Evolutionary conservation across 2,329 filamentous ascomycete species (phyloP), one percentile per base, ranked within the genome.

Genomic region (Aspergillus cejpii): DNA sequence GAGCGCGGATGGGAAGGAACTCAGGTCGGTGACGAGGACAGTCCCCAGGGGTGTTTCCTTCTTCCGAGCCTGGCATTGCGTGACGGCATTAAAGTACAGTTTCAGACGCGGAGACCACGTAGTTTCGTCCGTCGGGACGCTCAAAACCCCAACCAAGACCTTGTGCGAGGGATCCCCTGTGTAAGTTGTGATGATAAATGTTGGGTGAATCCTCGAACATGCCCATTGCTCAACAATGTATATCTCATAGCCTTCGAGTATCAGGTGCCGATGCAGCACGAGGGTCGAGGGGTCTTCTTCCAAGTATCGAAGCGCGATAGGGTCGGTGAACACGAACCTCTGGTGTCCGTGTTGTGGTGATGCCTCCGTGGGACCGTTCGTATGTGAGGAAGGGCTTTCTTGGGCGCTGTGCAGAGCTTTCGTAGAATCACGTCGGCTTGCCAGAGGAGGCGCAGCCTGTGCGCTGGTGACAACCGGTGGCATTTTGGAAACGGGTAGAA

Each of bases 191-290:
- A 97, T 94, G 39, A 94, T 80, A 52, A 94, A 86, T 12, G 91
- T 96, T 1, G 91, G 91, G 50, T 94, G 88, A 45, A 82, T 78
- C 41, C 92, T 81, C 10, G 91, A 96, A 67, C 90, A 96, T 5
- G 88, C 88, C 92, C 92, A 98, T 74, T 98, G 92, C 66, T 97
- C 92, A 53, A 97, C 88, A 12, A 97, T 71, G 66, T 97, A 97
- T 50, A 91, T 75, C 65, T 97, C 90, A 68, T 96, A 97, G 53
- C 91, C 91, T 49, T 79, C 72, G 5, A 98, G 76, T 39, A 78
- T 73, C 39, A 77, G 75, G 44, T 81, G 80, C 42, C 84, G 83
- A 55, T 90, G 80, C 52, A 95, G 74, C 6, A 95, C 81, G 2
- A 74, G 76, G 3, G 88, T 89, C 4, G 78, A 80, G 1, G 81